phyloP scores from a whole-genome alignment of 2,329 filamentous ascomycete species.

The Aureobasidium leucospermi region DNA sequence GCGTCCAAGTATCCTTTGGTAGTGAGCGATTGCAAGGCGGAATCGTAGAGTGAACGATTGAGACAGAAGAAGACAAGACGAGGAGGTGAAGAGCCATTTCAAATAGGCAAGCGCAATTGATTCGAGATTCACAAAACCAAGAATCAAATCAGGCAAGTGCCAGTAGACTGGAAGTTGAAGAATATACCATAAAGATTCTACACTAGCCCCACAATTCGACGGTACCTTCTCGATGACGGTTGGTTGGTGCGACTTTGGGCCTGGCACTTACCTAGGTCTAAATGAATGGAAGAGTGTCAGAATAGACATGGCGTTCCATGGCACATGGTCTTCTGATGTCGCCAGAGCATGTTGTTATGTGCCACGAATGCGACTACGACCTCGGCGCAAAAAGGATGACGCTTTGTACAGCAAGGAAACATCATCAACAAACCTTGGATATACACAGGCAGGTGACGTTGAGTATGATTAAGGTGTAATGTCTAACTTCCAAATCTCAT shows the following conservation, averaged over 20 bases:
- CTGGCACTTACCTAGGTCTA: background rate
- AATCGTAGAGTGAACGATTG: background rate
- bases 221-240: background rate
- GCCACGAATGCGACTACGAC: background rate
- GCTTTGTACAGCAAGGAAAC: conserved; percentile 1
- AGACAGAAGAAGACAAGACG: background rate
- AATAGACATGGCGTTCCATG: background rate
- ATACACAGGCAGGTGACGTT: background rate
- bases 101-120: background rate
- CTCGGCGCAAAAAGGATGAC: conserved; percentile 2
- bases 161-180: background rate
- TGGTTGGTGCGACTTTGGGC: background rate
- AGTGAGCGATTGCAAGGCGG: background rate
- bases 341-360: background rate
- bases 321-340: background rate
- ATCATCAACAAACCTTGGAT: background rate
- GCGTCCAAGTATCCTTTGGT: background rate
- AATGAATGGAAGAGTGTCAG: background rate
- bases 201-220: background rate
- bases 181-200: background rate
- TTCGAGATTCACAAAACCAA: background rate
- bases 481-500: conserved; percentile 68
- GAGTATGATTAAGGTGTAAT: background rate
- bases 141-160: conserved; percentile 4
- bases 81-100: background rate